A percentile compares a stretch with the other conserved stretches of the same genome.
Conservation (phyloP, 148 eudicot genomes). For the Talinum fruticosum region DNA sequence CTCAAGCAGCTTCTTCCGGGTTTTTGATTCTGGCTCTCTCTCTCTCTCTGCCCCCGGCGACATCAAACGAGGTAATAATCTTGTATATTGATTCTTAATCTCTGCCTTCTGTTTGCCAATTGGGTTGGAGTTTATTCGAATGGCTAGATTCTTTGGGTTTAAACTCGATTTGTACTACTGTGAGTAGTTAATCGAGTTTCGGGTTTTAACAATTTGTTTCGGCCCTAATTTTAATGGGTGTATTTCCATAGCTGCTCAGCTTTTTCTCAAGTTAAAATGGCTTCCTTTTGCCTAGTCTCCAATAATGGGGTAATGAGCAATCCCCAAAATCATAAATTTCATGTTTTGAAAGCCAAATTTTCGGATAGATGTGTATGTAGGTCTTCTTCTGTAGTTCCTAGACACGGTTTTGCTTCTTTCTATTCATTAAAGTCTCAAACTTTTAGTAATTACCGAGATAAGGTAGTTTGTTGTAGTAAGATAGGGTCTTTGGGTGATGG, state of each 20-base stretch:
- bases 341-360: constrained; percentile 32
- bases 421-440: constrained; percentile 32
- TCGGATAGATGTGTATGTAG: constrained; percentile 26
- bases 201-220: not conserved
- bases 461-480: constrained; percentile 33
- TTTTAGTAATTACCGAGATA: constrained; percentile 28
- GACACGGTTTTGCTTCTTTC: constrained; percentile 25
- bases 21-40: not conserved
- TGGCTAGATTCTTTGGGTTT: constrained; percentile 19
- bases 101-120: not conserved
- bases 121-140: not conserved
- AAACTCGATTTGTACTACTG: constrained; percentile 13
- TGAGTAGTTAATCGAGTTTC: not conserved
- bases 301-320: constrained; percentile 44
- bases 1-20: not conserved
- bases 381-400: constrained; percentile 30
- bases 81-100: not conserved
- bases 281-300: constrained; percentile 48
- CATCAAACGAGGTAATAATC: constrained; percentile 9
- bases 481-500: constrained; percentile 41
- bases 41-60: not conserved
- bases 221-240: constrained; percentile 10
- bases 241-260: constrained; percentile 5
- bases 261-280: constrained; percentile 39
- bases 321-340: constrained; percentile 32